Evolutionary conservation across 768 basidiomycete species (phyloP), one percentile per base, ranked within the genome.

Genomic region (Phaeotremella fagi): DNA sequence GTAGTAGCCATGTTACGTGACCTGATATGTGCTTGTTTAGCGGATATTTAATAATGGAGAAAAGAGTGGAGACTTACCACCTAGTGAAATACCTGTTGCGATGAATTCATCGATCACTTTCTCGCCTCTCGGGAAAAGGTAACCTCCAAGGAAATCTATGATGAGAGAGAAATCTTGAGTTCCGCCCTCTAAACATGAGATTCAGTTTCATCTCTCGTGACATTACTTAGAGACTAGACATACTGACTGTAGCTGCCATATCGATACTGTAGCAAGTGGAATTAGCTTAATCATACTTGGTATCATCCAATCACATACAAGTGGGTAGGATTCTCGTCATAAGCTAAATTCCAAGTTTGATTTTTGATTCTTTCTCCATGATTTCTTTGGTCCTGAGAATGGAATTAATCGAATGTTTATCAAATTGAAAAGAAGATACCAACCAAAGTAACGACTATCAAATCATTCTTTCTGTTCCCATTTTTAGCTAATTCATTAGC

Each of bases 1-100:
- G 79, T 1, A 79, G 76, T 26, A 86, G 79, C 89, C 90, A 92
- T 0, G 86, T 79, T 0, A 87, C 80, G 68, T 95, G 89, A 0
- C 89, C 70, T 71, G 48, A 6, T 15, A 33, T 7, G 31, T 7
- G 16, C 18, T 2, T 20, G 6, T 43, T 24, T 27, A 27, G 25
- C 6, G 25, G 5, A 36, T 4, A 41, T n/a, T 25, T 27, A 44
- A 22, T 29, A 23, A 37, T 26, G 23, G 44, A 45, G 9, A 7
- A 28, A 23, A 23, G 24, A 24, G 44, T 5, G 44, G 7, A 45
- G 44, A 57, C 66, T 50, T 41, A 68, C 72, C 90, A 0, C 90
- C 90, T 0, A 95, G 81, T 55, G 85, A 87, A 60, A 85, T 79
- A 0, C 90, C 90, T 0, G 82, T 80, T 2, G 86, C 78, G 11